Evolutionary conservation across 192 early-diverging fungal genomes (phyloP).

Genomic region (Mortierella claussenii): DNA sequence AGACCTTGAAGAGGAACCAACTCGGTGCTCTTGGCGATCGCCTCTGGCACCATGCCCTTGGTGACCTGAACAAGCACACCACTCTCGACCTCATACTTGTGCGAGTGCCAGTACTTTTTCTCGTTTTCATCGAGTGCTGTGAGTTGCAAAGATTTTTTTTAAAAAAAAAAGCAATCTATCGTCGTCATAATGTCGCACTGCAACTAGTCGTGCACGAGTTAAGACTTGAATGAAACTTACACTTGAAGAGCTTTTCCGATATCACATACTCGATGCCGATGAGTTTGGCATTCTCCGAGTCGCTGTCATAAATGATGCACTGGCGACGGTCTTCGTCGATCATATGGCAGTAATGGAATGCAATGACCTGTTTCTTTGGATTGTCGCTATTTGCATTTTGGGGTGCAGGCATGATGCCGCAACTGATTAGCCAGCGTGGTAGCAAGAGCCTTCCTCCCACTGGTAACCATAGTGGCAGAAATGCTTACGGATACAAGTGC

Average conservation of each 20-base stretch:
- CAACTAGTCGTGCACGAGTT: background rate
- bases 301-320: conserved; percentile 65
- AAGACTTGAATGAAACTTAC: conserved; percentile 28
- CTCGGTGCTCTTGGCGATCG: conserved; percentile 40
- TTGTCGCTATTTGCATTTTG: conserved; percentile 53
- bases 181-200: no score
- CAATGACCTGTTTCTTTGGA: conserved; percentile 56
- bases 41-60: conserved; percentile 41
- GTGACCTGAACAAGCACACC: conserved; percentile 53
- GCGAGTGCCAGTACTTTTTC: conserved; percentile 69
- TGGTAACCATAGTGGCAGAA: no score
- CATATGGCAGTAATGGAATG: conserved; percentile 65
- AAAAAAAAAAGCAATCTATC: no score
- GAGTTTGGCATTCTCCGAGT: conserved; percentile 51
- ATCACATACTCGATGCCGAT: conserved; percentile 73
- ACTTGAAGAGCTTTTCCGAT: conserved; percentile 59
- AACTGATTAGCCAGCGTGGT: no score
- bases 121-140: conserved; percentile 49
- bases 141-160: no score
- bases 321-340: conserved; percentile 63
- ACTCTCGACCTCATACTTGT: conserved; percentile 63
- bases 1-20: conserved; percentile 34
- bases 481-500: conserved; percentile 57
- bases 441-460: no score
- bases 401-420: no score